Evolutionary conservation across 2,329 filamentous ascomycete genomes (phyloP), one percentile per base, ranked within the genome.

Genomic region (Neonectria coccinea): DNA sequence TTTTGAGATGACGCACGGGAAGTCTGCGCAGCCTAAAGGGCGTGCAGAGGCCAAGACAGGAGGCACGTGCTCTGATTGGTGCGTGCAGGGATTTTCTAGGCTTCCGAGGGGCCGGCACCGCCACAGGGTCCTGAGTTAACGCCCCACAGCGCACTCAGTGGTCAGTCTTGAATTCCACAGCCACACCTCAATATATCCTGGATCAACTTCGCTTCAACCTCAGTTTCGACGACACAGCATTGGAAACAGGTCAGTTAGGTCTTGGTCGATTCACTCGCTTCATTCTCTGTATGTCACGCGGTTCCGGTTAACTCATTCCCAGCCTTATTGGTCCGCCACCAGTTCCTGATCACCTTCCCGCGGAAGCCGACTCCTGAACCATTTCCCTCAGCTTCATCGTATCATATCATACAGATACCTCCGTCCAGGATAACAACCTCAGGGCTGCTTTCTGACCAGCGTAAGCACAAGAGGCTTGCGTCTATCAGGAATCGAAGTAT

Each of bases 131-230:
- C 27, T 45, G 3, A 56, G 41, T 12, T 7, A 16, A 29, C 11
- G 60, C 54, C 54, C 42, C 48, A 48, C 48, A 16, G 33, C 10
- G 7, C n/a, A 42, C 14, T 39, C 8, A 42, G 14, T 10, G n/a
- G 55, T 29, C 51, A 52, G 54, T 53, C 29, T 14, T 22, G n/a
- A 62, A 66, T 55, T 67, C 68, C 60, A 70, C 71, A 62, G 70
- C 71, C 71, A 69, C 71, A 70, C 12, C 31, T 55, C 33, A 33
- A 42, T 39, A 44, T 47, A 41, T 16, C 50, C n/a, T 59, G 64
- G 65, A 67, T 70, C 56, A 53, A 65, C 56, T 58, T 65, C 59
- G 56, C 60, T 68, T 71, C 60, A 68, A 73, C 69, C 47, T 66
- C 70, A 70, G 29, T 36, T 58, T 56, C 45, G 48, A 55, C 59